Percentiles rank a stretch among this genome's conserved stretches.
Evolutionary conservation across 2,329 filamentous ascomycete genomes (phyloP).

Genomic region (Stagonosporopsis tanaceti): DNA sequence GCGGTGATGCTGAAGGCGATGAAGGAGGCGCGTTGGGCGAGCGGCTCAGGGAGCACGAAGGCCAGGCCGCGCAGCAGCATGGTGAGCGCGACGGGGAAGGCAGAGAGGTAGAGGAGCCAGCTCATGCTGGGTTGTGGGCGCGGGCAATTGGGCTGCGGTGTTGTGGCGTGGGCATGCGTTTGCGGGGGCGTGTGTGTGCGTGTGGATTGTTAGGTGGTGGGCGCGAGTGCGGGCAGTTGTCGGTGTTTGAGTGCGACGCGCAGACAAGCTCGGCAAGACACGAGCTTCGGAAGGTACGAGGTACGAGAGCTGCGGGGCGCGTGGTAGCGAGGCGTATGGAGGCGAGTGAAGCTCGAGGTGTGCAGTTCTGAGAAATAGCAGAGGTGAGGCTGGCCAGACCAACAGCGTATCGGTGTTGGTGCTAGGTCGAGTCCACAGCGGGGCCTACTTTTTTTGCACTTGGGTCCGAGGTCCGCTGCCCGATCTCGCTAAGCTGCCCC

Average conservation of each 20-base stretch:
- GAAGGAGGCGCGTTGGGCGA: constrained; percentile 61
- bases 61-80: constrained; percentile 41
- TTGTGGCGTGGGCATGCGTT: constrained; percentile 14
- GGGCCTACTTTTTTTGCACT: constrained; percentile 19
- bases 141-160: constrained; percentile 15
- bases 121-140: constrained; percentile 34
- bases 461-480: constrained; percentile 15
- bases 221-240: not conserved
- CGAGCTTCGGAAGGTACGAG: too few species aligned
- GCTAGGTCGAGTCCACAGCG: constrained; percentile 2
- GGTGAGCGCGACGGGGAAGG: constrained; percentile 36
- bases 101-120: constrained; percentile 43
- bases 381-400: not conserved
- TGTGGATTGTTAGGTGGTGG: not conserved
- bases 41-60: constrained; percentile 37
- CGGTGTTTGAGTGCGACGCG: not conserved
- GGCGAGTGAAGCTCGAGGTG: not conserved
- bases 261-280: too few species aligned
- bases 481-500: constrained; percentile 16
- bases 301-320: too few species aligned
- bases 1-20: constrained; percentile 67
- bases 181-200: constrained; percentile 10
- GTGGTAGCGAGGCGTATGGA: not conserved
- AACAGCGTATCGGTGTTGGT: not conserved
- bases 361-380: not conserved